Conservation (phyloP, 176 grass and related monocot species). For the Cenchrus fungigraminus region DNA sequence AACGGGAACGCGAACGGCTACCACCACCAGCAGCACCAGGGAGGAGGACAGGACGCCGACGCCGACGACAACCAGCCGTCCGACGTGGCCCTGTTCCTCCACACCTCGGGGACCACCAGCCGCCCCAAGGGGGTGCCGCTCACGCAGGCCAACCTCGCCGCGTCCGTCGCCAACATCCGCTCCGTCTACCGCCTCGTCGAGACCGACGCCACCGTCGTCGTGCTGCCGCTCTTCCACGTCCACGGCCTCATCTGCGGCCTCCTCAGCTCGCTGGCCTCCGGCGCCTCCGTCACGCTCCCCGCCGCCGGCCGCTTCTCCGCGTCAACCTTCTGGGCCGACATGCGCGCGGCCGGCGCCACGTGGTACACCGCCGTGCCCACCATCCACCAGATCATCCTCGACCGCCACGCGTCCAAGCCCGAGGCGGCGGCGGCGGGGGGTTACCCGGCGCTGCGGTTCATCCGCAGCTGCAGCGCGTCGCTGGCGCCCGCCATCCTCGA, state of each 20-base stretch:
- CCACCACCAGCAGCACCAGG: too few relatives aligned
- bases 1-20: neutral
- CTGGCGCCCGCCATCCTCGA: constrained; percentile 76
- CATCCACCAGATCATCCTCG: constrained; percentile 95
- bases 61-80: constrained; percentile 37
- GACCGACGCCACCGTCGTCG: constrained; percentile 76
- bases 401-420: constrained; percentile 58
- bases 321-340: constrained; percentile 90
- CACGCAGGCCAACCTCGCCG: constrained; percentile 84
- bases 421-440: neutral
- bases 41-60: too few relatives aligned
- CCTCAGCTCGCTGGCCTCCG: constrained; percentile 63
- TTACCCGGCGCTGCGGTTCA: constrained; percentile 72
- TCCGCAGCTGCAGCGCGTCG: constrained; percentile 95
- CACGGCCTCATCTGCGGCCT: constrained; percentile 81
- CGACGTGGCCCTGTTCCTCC: constrained; percentile 82
- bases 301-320: constrained; percentile 75
- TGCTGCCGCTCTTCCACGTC: constrained; percentile 91
- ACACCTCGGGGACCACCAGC: constrained; percentile 96
- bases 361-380: constrained; percentile 97
- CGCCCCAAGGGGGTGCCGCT: constrained; percentile 90
- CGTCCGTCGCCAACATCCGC: constrained; percentile 77
- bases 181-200: constrained; percentile 58
- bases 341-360: constrained; percentile 58
- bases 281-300: constrained; percentile 64